These are phyloP conservation scores for Noccaea bulbosa DNA, from an alignment of 345 rosid genomes.

Conservation along the genomic window DNA sequence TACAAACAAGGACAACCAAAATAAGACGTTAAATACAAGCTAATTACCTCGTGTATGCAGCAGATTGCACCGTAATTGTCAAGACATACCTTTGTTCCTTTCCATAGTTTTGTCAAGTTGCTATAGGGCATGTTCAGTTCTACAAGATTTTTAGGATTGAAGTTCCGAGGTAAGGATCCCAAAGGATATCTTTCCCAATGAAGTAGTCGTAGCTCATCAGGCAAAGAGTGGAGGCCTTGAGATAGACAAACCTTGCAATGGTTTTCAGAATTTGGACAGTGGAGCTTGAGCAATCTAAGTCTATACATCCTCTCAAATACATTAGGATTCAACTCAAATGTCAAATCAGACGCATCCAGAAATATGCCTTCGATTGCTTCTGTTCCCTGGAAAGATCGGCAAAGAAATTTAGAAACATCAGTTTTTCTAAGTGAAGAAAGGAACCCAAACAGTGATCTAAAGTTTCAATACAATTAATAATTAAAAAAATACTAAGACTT, in stretches of 20 bases:
- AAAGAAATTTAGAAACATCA: neutral
- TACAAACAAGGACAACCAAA: too few relatives aligned
- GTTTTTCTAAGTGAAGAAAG: too few relatives aligned
- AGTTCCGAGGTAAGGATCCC: conserved; percentile 34
- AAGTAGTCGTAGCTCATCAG: conserved; percentile 34
- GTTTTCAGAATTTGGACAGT: neutral
- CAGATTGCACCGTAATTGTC: neutral
- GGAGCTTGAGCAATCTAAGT: conserved; percentile 35
- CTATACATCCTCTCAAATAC: conserved; percentile 36
- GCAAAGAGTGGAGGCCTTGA: conserved; percentile 18
- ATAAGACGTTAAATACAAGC: too few relatives aligned
- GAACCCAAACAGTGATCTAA: too few relatives aligned
- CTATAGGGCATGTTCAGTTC: conserved; percentile 36
- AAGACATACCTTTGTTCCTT: conserved; percentile 31
- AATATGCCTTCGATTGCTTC: conserved; percentile 39
- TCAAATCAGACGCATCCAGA: conserved; percentile 25
- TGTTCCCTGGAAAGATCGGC: conserved; percentile 34
- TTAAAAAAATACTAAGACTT: neutral
- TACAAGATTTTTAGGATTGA: conserved; percentile 34
- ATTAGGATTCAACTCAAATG: conserved; percentile 23
- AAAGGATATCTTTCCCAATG: conserved; percentile 40
- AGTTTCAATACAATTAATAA: neutral
- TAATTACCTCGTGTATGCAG: neutral
- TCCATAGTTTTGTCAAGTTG: conserved; percentile 33
- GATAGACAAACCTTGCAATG: neutral